Conservation (phyloP, 176 grass and related monocot genomes). For the Triticum monococcum region DNA sequence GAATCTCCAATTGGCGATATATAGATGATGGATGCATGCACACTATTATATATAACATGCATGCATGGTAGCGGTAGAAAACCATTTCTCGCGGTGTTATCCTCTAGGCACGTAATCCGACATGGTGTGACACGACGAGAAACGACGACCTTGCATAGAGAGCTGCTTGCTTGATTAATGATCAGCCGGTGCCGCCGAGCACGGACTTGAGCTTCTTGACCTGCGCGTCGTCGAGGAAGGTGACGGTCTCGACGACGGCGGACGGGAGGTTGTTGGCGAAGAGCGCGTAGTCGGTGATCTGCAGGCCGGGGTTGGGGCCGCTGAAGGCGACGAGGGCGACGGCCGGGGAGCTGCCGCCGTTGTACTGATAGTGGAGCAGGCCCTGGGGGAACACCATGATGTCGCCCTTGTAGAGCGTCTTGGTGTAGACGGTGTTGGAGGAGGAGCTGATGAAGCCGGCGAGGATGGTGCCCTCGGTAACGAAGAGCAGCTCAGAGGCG, state of each 20-base stretch:
- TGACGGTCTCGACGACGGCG: constrained; percentile 57
- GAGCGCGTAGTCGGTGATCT: constrained; percentile 72
- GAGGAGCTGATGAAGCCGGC: constrained; percentile 64
- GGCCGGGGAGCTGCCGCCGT: constrained; percentile 33
- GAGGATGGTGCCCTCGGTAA: constrained; percentile 42
- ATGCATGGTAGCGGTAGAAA: too few relatives aligned
- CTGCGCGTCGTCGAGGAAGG: constrained; percentile 66
- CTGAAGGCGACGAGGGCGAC: constrained; percentile 64
- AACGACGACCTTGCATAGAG: background rate
- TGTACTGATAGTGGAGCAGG: constrained; percentile 71
- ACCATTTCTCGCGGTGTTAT: too few relatives aligned
- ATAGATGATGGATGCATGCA: too few relatives aligned
- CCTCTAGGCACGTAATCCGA: background rate
- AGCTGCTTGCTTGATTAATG: constrained; percentile 9
- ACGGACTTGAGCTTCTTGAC: constrained; percentile 84
- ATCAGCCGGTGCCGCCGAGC: constrained; percentile 59
- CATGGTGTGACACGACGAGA: too few relatives aligned
- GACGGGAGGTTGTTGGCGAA: constrained; percentile 80
- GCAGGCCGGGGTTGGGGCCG: constrained; percentile 65
- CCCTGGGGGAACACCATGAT: constrained; percentile 75
- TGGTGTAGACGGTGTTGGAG: constrained; percentile 48
- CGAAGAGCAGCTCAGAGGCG: constrained; percentile 62
- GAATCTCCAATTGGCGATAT: too few relatives aligned
- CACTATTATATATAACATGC: too few relatives aligned
- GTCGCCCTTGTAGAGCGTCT: constrained; percentile 56